phyloP scores from a whole-genome alignment of 345 rosid species.

The Heritiera littoralis region DNA sequence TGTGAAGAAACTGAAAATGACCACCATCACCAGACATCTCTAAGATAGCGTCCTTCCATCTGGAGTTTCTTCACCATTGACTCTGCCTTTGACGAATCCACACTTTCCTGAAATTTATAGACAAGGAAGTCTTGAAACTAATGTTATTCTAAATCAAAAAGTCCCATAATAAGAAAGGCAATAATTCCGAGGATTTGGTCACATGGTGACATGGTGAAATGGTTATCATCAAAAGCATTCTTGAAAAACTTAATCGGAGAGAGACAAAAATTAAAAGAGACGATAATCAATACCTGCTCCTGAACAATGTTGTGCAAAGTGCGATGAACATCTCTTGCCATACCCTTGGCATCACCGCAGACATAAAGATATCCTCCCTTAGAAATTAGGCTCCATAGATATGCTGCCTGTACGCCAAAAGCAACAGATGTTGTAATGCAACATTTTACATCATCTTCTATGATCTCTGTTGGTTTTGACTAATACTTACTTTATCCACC shows the following conservation, averaged over 20 bases:
- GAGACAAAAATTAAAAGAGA: background rate
- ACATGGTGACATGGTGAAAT: background rate
- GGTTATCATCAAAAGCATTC: background rate
- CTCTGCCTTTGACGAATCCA: conserved; percentile 60
- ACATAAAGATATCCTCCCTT: conserved; percentile 85
- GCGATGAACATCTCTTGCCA: conserved; percentile 96
- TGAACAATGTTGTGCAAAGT: conserved; percentile 76
- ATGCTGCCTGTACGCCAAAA: conserved; percentile 16
- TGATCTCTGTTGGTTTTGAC: background rate
- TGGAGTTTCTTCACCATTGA: conserved; percentile 72
- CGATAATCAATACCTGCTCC: conserved; percentile 64
- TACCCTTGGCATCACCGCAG: conserved; percentile 99
- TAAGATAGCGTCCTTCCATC: conserved; percentile 67
- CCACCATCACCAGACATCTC: conserved; percentile 71
- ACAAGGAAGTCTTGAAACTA: background rate
- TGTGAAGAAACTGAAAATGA: background rate
- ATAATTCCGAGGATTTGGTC: background rate
- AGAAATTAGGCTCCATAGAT: conserved; percentile 42
- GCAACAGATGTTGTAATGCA: background rate
- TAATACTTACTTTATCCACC: conserved; percentile 58
- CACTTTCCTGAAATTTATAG: conserved; percentile 48
- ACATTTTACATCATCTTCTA: background rate
- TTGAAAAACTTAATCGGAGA: background rate
- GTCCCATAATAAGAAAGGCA: background rate
- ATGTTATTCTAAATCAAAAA: background rate